phyloP scores from a whole-genome alignment of 2,329 filamentous ascomycete genomes.

The Alternaria consortialis region DNA sequence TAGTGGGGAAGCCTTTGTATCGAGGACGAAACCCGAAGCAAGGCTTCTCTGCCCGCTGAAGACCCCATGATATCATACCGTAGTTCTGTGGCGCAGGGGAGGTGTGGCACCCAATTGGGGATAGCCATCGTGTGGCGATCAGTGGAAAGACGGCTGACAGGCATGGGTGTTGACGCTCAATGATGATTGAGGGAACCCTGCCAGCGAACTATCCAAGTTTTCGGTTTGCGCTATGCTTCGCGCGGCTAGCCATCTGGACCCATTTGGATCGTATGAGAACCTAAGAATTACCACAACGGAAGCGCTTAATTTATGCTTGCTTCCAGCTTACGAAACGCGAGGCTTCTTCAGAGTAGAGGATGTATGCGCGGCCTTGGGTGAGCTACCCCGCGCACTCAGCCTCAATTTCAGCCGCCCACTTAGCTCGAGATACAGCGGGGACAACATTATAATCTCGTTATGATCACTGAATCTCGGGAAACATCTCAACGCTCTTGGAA shows the following conservation, averaged over 20 bases:
- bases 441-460: background rate
- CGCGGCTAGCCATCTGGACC: background rate
- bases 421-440: background rate
- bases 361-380: background rate
- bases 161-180: slow-evolving; percentile 31
- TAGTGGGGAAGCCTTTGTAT: slow-evolving; percentile 10
- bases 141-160: slow-evolving; percentile 25
- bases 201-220: slow-evolving; percentile 16
- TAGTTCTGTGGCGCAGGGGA: slow-evolving; percentile 31
- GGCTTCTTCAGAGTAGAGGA: background rate
- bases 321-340: background rate
- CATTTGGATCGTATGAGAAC: background rate
- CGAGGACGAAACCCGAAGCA: slow-evolving; percentile 18
- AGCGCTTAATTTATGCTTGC: background rate
- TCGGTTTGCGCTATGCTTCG: slow-evolving; percentile 7
- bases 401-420: slow-evolving; percentile 7
- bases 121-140: slow-evolving; percentile 18
- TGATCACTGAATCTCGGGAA: background rate
- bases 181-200: slow-evolving; percentile 28
- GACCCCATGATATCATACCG: slow-evolving; percentile 38
- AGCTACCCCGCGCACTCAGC: slow-evolving; percentile 7
- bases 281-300: background rate
- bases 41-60: slow-evolving; percentile 15
- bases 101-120: slow-evolving; percentile 35
- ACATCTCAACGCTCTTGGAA: background rate